A percentile compares a stretch with the other conserved stretches of the same genome.
Evolutionary conservation across 2,329 filamentous ascomycete genomes (phyloP).

Genomic region (Coniosporium tulheliwenetii): DNA sequence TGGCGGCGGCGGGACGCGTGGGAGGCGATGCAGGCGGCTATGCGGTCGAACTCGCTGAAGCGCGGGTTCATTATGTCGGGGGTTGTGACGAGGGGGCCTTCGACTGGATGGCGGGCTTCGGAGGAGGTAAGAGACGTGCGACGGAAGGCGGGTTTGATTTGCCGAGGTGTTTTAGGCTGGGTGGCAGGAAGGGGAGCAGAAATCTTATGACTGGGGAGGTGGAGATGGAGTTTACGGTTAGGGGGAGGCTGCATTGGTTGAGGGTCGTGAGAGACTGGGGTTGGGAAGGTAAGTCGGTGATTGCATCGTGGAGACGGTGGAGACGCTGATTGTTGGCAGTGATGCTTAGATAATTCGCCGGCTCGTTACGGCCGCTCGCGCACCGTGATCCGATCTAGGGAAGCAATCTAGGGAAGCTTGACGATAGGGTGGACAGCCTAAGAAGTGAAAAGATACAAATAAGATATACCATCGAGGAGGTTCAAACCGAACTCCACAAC

Average conservation of each 20-base stretch:
- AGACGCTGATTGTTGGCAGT: too few species aligned
- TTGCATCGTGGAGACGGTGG: too few species aligned
- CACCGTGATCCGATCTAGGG: too few species aligned
- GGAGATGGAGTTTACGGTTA: conserved; percentile 47
- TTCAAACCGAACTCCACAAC: too few species aligned
- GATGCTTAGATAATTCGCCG: too few species aligned
- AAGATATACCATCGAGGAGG: too few species aligned
- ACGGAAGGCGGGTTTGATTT: conserved; percentile 2
- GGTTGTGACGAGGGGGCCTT: conserved; percentile 7
- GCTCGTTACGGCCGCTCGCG: too few species aligned
- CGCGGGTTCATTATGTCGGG: conserved; percentile 2
- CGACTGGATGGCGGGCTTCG: conserved; percentile 1
- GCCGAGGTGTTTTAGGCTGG: conserved; percentile 2
- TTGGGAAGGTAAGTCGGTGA: conserved; percentile 40
- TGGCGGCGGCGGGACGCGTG: conserved; percentile 47
- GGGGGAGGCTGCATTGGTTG: conserved; percentile 51
- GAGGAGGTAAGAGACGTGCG: background rate
- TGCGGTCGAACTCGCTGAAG: conserved; percentile 14
- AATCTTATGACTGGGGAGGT: conserved; percentile 20
- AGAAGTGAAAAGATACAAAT: too few species aligned
- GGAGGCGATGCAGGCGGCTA: conserved; percentile 15
- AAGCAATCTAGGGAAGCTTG: too few species aligned
- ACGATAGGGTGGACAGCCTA: too few species aligned
- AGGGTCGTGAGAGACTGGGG: conserved; percentile 57
- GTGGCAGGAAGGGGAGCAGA: conserved; percentile 4